Evolutionary conservation across 2,329 filamentous ascomycete genomes (phyloP), one percentile per base, ranked within the genome.

Genomic region (Byssothecium circinans): DNA sequence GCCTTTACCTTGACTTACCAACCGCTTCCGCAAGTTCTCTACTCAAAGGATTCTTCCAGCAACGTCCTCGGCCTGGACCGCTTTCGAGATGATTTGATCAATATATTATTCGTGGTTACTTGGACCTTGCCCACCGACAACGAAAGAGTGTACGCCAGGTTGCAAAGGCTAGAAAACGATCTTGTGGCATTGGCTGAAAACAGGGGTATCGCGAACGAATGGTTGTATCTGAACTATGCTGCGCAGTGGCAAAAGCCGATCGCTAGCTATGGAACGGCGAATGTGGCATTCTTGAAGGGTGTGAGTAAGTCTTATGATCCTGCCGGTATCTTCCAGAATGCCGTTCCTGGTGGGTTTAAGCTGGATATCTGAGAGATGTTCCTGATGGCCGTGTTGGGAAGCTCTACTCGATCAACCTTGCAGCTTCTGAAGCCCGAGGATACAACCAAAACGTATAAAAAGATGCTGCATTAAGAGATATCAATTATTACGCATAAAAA

Each of bases 281-380:
- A 57, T 44, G 58, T 63, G 41, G 47, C 45, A 34, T 59, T 57
- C 15, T 45, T 73, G 54, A 53, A 56, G 53, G 46, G 42, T 6
- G 62, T 67, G 10, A 68, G 64, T 41, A 58, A 53, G 54, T 60
- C 61, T 49, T 73, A 73, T 50, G 70, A 74, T 53, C 66, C 68
- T 1, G 29, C 42, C 15, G 53, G 57, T 6, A 43, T 74, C 12
- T 74, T 73, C 43, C 70, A 72, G 54, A 63, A 54, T 22, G 56
- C 53, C 32, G 58, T 66, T 14, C 67, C 65, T 2, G 70, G 70
- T 1, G 65, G 67, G 11, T 72, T 71, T 53, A 73, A 71, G 54
- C 41, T 68, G 8, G 41, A 35, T 12, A 25, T 43, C 11, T 39
- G n/a, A n/a, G n/a, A n/a, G n/a, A n/a, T n/a, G n/a, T n/a, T n/a